Conservation (phyloP, 306 rosid genomes). For the Quercus suber region DNA sequence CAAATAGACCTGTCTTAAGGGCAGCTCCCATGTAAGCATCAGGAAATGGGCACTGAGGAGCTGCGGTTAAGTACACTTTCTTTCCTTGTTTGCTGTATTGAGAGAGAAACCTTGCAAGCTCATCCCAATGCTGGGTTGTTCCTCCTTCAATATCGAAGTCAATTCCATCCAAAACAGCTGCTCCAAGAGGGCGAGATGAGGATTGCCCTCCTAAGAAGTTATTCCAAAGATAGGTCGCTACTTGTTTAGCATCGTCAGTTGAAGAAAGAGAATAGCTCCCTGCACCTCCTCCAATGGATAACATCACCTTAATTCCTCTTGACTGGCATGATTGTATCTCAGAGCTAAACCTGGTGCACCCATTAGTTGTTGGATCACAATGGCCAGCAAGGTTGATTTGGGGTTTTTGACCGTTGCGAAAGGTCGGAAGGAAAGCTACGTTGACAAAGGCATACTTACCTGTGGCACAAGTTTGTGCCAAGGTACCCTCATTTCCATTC, state of each 20-base stretch:
- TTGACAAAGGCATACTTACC: slow-evolving; percentile 42
- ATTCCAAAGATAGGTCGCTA: slow-evolving; percentile 56
- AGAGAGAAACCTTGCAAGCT: slow-evolving; percentile 47
- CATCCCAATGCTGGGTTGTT: slow-evolving; percentile 46
- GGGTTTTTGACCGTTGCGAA: slow-evolving; percentile 49
- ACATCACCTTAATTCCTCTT: slow-evolving; percentile 46
- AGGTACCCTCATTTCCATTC: slow-evolving; percentile 42
- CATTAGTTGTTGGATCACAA: slow-evolving; percentile 42
- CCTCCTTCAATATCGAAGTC: slow-evolving; percentile 71
- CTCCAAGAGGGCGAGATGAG: slow-evolving; percentile 47
- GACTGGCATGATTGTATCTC: slow-evolving; percentile 40
- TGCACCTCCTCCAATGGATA: slow-evolving; percentile 54
- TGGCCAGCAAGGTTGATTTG: slow-evolving; percentile 46
- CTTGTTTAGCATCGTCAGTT: slow-evolving; percentile 39
- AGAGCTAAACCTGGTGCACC: slow-evolving; percentile 38
- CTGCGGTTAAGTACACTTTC: slow-evolving; percentile 52
- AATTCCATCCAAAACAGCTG: slow-evolving; percentile 52
- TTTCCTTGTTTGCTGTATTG: slow-evolving; percentile 30
- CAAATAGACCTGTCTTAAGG: slow-evolving; percentile 51
- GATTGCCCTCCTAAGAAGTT: slow-evolving; percentile 58
- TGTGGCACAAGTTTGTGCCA: slow-evolving; percentile 49
- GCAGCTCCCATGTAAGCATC: slow-evolving; percentile 56
- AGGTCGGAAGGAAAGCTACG: slow-evolving; percentile 44
- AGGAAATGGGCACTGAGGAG: slow-evolving; percentile 65
- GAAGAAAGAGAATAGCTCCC: slow-evolving; percentile 55